Evolutionary conservation across 768 basidiomycete genomes (phyloP).

Genomic region (Sistotremastrum suecicum): DNA sequence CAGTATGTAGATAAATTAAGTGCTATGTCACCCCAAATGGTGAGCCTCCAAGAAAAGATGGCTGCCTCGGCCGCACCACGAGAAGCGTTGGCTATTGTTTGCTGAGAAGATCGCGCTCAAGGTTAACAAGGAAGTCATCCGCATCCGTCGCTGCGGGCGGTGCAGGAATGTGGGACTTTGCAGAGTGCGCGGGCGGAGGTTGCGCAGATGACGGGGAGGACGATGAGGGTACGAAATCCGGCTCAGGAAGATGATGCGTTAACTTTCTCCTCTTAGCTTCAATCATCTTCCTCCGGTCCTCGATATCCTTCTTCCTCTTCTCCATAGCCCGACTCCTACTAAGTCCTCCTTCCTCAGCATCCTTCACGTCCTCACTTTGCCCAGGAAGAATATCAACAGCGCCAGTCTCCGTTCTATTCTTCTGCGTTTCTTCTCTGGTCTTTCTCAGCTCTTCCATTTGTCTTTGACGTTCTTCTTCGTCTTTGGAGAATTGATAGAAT

Average conservation of each 20-base stretch:
- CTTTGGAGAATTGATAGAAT: constrained; percentile 81
- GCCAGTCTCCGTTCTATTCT: constrained; percentile 41
- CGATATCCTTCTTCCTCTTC: constrained; percentile 62
- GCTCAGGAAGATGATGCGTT: constrained; percentile 7
- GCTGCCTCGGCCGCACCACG: no score
- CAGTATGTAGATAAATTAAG: no score
- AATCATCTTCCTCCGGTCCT: constrained; percentile 43
- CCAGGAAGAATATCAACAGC: constrained; percentile 50
- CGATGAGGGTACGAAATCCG: not conserved
- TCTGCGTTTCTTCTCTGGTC: constrained; percentile 58
- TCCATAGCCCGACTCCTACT: constrained; percentile 45
- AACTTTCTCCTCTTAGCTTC: constrained; percentile 58
- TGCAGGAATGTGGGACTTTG: not conserved
- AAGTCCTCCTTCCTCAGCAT: constrained; percentile 14
- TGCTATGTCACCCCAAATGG: no score
- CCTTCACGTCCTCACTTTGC: constrained; percentile 66
- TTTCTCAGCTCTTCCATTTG: constrained; percentile 76
- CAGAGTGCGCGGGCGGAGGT: not conserved
- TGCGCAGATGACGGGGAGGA: not conserved
- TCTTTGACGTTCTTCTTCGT: constrained; percentile 60
- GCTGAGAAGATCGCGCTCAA: constrained; percentile 42
- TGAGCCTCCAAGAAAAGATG: no score
- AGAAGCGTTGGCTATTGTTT: not conserved
- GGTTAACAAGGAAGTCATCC: constrained; percentile 50
- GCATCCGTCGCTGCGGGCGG: constrained; percentile 24